A percentile compares a stretch with the other conserved stretches of the same genome.
Conservation (phyloP, 495 filamentous ascomycete species). For the Cudoniella acicularis region DNA sequence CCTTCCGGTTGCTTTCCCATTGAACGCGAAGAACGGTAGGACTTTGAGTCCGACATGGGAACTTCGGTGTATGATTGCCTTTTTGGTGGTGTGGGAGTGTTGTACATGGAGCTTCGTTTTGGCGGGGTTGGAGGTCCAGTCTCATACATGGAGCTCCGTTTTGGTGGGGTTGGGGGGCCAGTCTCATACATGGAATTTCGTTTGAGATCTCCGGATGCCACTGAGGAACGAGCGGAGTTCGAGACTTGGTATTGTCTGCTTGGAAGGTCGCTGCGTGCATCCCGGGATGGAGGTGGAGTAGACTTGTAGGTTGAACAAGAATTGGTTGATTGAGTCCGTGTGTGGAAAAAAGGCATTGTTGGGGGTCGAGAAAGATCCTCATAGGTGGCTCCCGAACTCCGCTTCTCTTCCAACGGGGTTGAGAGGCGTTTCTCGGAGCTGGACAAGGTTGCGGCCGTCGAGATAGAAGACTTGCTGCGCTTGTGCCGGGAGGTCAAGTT, state of each 20-base stretch:
- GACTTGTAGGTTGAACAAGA: slow-evolving; percentile 43
- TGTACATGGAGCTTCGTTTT: slow-evolving; percentile 34
- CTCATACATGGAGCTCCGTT: slow-evolving; percentile 37
- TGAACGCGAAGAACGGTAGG: slow-evolving; percentile 12
- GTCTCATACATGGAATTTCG: slow-evolving; percentile 34
- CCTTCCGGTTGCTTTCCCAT: slow-evolving; percentile 41
- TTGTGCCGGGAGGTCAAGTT: slow-evolving; percentile 75
- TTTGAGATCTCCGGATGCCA: slow-evolving; percentile 38
- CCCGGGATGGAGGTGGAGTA: slow-evolving; percentile 35
- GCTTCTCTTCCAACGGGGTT: slow-evolving; percentile 44
- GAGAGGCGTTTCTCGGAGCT: slow-evolving; percentile 46
- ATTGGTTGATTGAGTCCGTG: slow-evolving; percentile 54
- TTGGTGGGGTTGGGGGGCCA: slow-evolving; percentile 26
- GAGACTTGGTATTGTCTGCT: slow-evolving; percentile 45
- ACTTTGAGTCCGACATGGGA: slow-evolving; percentile 17
- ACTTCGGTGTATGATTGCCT: slow-evolving; percentile 31
- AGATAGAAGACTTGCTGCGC: slow-evolving; percentile 68
- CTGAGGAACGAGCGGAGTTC: slow-evolving; percentile 42
- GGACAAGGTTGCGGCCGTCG: slow-evolving; percentile 41
- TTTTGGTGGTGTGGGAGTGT: slow-evolving; percentile 27
- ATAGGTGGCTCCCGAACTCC: slow-evolving; percentile 42
- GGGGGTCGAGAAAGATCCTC: slow-evolving; percentile 57
- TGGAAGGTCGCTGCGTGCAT: slow-evolving; percentile 48
- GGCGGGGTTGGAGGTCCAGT: slow-evolving; percentile 20
- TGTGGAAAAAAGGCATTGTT: slow-evolving; percentile 72